Evolutionary conservation across 2,329 filamentous ascomycete species (phyloP).

Genomic region (Apiospora marii): DNA sequence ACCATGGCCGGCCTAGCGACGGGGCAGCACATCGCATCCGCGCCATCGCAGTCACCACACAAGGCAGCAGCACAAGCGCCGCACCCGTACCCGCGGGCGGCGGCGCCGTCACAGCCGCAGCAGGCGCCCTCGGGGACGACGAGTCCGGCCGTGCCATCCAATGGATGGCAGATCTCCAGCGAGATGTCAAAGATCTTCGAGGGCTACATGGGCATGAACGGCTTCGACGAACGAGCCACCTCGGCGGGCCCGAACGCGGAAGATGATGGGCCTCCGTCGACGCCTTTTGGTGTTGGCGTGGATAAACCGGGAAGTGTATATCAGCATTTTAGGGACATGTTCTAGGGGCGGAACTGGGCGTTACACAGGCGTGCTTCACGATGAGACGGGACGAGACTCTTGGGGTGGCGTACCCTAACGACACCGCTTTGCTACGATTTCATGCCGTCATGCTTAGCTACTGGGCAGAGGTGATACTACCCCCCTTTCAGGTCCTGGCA

Average conservation of each 20-base stretch:
- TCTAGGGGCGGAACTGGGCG: slow-evolving; percentile 28
- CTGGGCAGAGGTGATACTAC: neutral
- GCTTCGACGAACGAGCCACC: slow-evolving; percentile 24
- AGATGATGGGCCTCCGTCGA: slow-evolving; percentile 17
- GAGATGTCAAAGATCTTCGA: slow-evolving; percentile 62
- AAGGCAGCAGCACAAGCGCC: slow-evolving; percentile 31
- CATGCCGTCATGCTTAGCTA: neutral
- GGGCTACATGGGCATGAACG: slow-evolving; percentile 43
- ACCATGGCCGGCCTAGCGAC: slow-evolving; percentile 63
- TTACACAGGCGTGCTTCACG: neutral
- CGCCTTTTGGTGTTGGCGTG: slow-evolving; percentile 24
- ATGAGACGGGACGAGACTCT: neutral
- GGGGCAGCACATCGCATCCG: slow-evolving; percentile 40
- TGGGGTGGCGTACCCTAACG: neutral
- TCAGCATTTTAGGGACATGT: slow-evolving; percentile 40
- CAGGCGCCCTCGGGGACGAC: slow-evolving; percentile 2
- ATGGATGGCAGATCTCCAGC: slow-evolving; percentile 58
- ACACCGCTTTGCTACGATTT: slow-evolving; percentile 8
- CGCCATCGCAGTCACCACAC: slow-evolving; percentile 26
- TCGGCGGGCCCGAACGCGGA: slow-evolving; percentile 22
- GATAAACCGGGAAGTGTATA: slow-evolving; percentile 35
- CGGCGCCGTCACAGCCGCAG: slow-evolving; percentile 13
- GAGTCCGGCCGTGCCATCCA: slow-evolving; percentile 38
- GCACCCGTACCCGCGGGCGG: slow-evolving; percentile 4
- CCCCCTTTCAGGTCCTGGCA: neutral